These are phyloP conservation scores for Seminavis robusta DNA, from an alignment of 108 stramenopile genomes.

Conservation along the genomic window DNA sequence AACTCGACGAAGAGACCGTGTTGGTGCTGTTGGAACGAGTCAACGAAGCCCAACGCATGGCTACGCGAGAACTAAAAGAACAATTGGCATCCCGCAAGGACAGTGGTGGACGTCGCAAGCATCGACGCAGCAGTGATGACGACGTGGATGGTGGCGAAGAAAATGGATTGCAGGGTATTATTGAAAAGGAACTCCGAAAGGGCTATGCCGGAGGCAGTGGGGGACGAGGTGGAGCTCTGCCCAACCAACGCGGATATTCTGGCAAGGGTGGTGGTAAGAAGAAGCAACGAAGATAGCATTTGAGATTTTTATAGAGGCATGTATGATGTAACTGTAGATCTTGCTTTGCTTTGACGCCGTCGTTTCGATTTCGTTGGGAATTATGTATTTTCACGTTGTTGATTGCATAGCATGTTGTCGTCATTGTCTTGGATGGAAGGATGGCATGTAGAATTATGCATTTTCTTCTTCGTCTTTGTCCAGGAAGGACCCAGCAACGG, in stretches of 20 bases:
- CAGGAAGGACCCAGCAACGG: slow-evolving; percentile 54
- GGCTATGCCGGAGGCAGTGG: slow-evolving; percentile 57
- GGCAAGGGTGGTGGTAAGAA: slow-evolving; percentile 7
- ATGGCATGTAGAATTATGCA: too few relatives aligned
- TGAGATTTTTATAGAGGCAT: not conserved
- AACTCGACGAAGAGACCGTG: slow-evolving; percentile 87
- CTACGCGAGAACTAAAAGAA: slow-evolving; percentile 86
- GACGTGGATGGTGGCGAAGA: slow-evolving; percentile 45
- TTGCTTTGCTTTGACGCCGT: too few relatives aligned
- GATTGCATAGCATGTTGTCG: too few relatives aligned
- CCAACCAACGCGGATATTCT: slow-evolving; percentile 41
- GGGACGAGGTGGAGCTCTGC: slow-evolving; percentile 44
- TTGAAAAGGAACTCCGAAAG: slow-evolving; percentile 50
- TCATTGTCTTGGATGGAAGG: too few relatives aligned
- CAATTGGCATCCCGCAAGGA: slow-evolving; percentile 55
- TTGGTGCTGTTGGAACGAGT: slow-evolving; percentile 94
- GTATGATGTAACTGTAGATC: too few relatives aligned
- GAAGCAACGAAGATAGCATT: not conserved
- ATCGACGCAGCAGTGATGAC: slow-evolving; percentile 32
- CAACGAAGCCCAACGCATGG: slow-evolving; percentile 93
- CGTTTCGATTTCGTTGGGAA: too few relatives aligned
- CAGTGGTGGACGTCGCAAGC: slow-evolving; percentile 28
- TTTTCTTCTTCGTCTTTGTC: slow-evolving; percentile 32
- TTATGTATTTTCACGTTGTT: too few relatives aligned
- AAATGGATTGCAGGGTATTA: slow-evolving; percentile 39